phyloP scores from a whole-genome alignment of 345 rosid species.

The Cardamine resedifolia region DNA sequence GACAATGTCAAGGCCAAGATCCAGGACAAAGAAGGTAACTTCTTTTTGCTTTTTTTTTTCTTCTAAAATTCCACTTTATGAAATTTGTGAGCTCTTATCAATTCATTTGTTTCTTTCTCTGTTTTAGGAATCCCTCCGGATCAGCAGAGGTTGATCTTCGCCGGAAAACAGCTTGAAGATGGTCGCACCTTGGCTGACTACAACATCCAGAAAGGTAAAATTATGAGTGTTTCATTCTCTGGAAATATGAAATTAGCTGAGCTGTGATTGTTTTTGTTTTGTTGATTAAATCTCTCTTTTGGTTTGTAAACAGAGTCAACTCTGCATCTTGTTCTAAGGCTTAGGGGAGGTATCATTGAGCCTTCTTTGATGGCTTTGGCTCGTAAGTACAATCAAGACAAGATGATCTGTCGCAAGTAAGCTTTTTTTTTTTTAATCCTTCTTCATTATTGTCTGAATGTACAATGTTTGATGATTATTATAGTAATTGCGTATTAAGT shows the following conservation, averaged over 20 bases:
- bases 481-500: not conserved
- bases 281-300: not conserved
- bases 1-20: constrained; percentile 92
- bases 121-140: constrained; percentile 52
- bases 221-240: not conserved
- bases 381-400: constrained; percentile 46
- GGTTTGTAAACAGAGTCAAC: constrained; percentile 43
- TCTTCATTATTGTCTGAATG: not conserved
- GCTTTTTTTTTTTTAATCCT: not conserved
- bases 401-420: constrained; percentile 66
- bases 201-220: constrained; percentile 38
- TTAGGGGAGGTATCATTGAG: constrained; percentile 66
- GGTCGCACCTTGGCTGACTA: constrained; percentile 42
- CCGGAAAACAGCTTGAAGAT: constrained; percentile 41
- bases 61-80: too few relatives aligned
- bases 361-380: constrained; percentile 63
- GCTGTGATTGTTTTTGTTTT: not conserved
- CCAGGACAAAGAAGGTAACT: constrained; percentile 85
- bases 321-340: constrained; percentile 57
- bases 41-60: not conserved
- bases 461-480: not conserved
- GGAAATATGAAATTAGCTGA: not conserved
- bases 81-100: not conserved
- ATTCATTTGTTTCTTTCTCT: not conserved
- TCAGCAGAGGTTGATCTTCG: constrained; percentile 41